Base-by-base conservation (phyloP, 306 rosid species). In the Fragaria vesca region DNA sequence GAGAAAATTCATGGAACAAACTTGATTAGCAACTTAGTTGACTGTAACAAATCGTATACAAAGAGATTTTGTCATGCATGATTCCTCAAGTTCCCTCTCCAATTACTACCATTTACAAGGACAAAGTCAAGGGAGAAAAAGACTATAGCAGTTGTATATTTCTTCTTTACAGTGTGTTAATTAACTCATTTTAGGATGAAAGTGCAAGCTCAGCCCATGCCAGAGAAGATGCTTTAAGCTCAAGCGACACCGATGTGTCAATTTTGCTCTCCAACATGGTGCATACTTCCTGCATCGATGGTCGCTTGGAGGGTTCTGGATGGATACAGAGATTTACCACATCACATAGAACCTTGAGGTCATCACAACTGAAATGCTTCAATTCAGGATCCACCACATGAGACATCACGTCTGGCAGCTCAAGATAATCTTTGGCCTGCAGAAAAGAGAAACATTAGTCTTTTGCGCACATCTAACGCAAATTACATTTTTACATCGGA, bases 161-260 rank as follows among this genome's bases (percentile, higher is more conserved):
- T 66, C 86, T 89, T 84, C 82, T 90, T 70, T 85, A 88, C 90
- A 79, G 80, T 82, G 83, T 86, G 92, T 87, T 90, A 88, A 86
- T 87, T 75, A 63, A 76, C 81, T 81, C 57, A 52, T 46, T 45
- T 83, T 77, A 89, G 20, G 99, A 87, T 76, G 84, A 85, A 78
- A 96, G 98, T 42, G 93, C 98, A 83, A 93, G 97, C 72, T 96
- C 98, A 46, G 98, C 99, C 99, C 99, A 96, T 34, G 99, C 99
- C 84, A 96, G 71, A 77, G 97, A 91, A 74, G 99, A 91, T 2
- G 97, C 79, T 86, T 85, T 96, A 73, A 93, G 83, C 75, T 93
- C 99, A 45, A 87, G 43, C 5, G 91, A 88, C 52, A 85, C 78
- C 10, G 97, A 86, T n/a, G 96, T 91, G 90, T 96, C 98, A 6